A percentile compares a stretch with the other conserved stretches of the same genome.
These are phyloP conservation scores for Forsythia viridissima DNA, from an alignment of 257 asterid species.

Conservation along the genomic window DNA sequence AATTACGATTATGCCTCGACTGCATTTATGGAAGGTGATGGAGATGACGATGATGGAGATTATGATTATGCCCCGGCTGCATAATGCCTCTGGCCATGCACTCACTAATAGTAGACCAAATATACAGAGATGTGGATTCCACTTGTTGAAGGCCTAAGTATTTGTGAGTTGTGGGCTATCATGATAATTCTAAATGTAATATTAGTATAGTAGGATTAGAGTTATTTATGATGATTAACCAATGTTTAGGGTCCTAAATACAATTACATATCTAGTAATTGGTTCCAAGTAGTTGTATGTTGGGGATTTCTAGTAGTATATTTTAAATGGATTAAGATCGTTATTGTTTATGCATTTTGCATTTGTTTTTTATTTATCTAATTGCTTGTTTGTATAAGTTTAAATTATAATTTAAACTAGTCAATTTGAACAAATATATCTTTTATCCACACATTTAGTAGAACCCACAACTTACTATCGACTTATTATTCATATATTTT, in stretches of 20 bases:
- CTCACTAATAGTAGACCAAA: not conserved
- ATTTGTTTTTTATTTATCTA: not conserved
- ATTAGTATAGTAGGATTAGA: not conserved
- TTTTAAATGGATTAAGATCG: not conserved
- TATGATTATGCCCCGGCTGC: slow-evolving; percentile 4
- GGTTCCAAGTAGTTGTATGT: not conserved
- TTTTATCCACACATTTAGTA: no score
- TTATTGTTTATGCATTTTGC: not conserved
- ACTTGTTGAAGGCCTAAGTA: not conserved
- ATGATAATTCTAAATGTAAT: not conserved
- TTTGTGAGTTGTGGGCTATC: not conserved
- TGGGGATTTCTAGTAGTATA: not conserved
- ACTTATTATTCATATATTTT: no score
- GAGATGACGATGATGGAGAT: not conserved
- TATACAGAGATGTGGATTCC: not conserved
- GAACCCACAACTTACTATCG: no score
- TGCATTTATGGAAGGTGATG: slow-evolving; percentile 1
- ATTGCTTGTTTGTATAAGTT: no score
- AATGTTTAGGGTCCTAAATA: not conserved
- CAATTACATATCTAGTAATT: not conserved
- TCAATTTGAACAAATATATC: no score
- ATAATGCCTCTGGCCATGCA: not conserved
- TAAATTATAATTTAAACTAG: no score
- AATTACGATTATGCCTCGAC: not conserved
- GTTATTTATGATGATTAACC: no score